A percentile compares a stretch with the other conserved stretches of the same genome.
These are phyloP conservation scores for Pseudopithomyces chartarum DNA, from an alignment of 2,329 filamentous ascomycete genomes.

Conservation along the genomic window DNA sequence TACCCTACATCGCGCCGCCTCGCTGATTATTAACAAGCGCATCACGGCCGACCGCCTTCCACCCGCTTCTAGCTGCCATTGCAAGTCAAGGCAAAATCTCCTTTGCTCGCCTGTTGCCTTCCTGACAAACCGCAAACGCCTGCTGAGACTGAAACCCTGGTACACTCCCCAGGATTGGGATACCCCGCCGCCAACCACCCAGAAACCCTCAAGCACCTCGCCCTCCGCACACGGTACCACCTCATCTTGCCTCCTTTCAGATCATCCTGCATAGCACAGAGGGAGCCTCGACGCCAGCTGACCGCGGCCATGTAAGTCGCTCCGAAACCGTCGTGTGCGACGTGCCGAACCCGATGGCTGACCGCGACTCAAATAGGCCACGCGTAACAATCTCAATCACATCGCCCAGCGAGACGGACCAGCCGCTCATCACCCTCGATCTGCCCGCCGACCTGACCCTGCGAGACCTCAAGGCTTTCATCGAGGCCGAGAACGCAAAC, in stretches of 20 bases:
- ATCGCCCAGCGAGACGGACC: slow-evolving; percentile 73
- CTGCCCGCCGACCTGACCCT: slow-evolving; percentile 82
- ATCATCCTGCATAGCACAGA: slow-evolving; percentile 40
- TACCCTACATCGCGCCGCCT: slow-evolving; percentile 14
- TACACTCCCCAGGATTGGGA: slow-evolving; percentile 20
- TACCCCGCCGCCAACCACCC: slow-evolving; percentile 24
- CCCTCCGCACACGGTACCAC: slow-evolving; percentile 37
- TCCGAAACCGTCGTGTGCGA: slow-evolving; percentile 42
- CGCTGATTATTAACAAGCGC: slow-evolving; percentile 30
- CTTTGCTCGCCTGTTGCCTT: not conserved
- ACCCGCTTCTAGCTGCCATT: slow-evolving; percentile 30
- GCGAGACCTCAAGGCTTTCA: slow-evolving; percentile 82
- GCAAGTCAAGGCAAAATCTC: not conserved
- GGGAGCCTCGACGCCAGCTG: slow-evolving; percentile 29
- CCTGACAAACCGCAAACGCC: slow-evolving; percentile 19
- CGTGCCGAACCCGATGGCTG: slow-evolving; percentile 33
- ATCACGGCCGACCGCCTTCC: slow-evolving; percentile 30
- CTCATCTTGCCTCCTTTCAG: slow-evolving; percentile 39
- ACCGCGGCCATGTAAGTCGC: slow-evolving; percentile 41
- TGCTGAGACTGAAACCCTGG: slow-evolving; percentile 24
- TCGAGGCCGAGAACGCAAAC: slow-evolving; percentile 76
- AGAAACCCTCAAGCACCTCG: slow-evolving; percentile 10
- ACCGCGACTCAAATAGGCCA: slow-evolving; percentile 59
- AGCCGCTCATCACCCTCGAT: slow-evolving; percentile 72
- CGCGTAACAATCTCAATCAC: slow-evolving; percentile 86